Evolutionary conservation across 2,329 filamentous ascomycete genomes (phyloP).

Genomic region (Teratosphaeria nubilosa): DNA sequence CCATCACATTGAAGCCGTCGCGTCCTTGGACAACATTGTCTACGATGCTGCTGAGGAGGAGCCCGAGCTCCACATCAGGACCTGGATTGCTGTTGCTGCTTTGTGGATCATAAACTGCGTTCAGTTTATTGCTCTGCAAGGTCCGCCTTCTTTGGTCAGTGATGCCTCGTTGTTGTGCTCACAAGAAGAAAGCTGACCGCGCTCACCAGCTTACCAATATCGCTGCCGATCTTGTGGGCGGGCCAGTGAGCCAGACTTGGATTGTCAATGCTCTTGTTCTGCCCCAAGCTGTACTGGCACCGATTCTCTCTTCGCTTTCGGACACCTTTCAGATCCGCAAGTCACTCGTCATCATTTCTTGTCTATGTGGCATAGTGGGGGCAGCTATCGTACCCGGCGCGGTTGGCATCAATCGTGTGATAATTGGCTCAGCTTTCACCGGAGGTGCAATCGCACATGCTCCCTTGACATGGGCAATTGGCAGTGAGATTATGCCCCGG

Average conservation of each 20-base stretch:
- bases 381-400: constrained; percentile 10
- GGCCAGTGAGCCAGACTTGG: constrained; percentile 6
- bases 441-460: constrained; percentile 10
- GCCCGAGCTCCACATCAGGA: constrained; percentile 8
- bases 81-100: constrained; percentile 6
- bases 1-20: neutral
- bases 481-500: constrained; percentile 11
- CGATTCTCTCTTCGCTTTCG: constrained; percentile 8
- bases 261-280: constrained; percentile 10
- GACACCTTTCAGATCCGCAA: constrained; percentile 13
- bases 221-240: constrained; percentile 3
- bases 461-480: constrained; percentile 8
- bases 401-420: constrained; percentile 5
- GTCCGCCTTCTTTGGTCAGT: constrained; percentile 8
- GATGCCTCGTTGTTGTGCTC: neutral
- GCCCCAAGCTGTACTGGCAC: constrained; percentile 10
- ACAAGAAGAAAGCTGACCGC: neutral
- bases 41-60: constrained; percentile 7
- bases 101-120: constrained; percentile 9
- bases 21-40: neutral
- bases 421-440: constrained; percentile 8
- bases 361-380: constrained; percentile 7
- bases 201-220: constrained; percentile 5
- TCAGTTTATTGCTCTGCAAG: constrained; percentile 9
- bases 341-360: constrained; percentile 6